A percentile compares a stretch with the other conserved stretches of the same genome.
These are phyloP conservation scores for Trypanosoma caninum DNA, from an alignment of 208 protist genomes.

Conservation along the genomic window DNA sequence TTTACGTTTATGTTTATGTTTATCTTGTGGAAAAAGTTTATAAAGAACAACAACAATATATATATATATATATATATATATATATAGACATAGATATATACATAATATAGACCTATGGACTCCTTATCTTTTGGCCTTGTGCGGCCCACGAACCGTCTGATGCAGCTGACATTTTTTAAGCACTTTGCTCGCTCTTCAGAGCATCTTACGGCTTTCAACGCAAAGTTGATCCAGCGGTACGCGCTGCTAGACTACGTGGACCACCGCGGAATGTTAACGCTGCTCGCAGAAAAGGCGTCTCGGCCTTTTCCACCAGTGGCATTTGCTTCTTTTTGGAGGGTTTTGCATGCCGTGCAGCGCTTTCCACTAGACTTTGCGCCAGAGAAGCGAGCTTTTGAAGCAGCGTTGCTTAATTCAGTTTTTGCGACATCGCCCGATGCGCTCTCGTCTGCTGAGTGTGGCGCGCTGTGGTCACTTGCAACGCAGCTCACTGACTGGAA, in stretches of 20 bases:
- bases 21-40: too few species aligned
- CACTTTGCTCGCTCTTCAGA: conserved; percentile 5
- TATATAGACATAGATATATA: neutral
- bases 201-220: conserved; percentile 15
- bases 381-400: conserved; percentile 27
- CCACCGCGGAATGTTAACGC: conserved; percentile 41
- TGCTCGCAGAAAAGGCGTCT: conserved; percentile 17
- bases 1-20: conserved; percentile 10
- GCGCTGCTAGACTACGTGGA: conserved; percentile 51
- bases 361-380: conserved; percentile 30
- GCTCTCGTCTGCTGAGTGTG: conserved; percentile 27
- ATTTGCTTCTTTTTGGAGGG: conserved; percentile 11
- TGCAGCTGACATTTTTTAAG: conserved; percentile 33
- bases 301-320: neutral
- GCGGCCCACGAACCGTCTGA: conserved; percentile 37
- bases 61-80: neutral
- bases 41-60: neutral
- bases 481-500: conserved; percentile 32
- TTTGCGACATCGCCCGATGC: conserved; percentile 14
- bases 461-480: conserved; percentile 35
- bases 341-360: conserved; percentile 35
- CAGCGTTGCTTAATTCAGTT: conserved; percentile 20
- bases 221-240: conserved; percentile 41
- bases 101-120: conserved; percentile 39
- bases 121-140: conserved; percentile 45